Conservation (phyloP, 2,329 filamentous ascomycete species). For the Hymenoscyphus fructigenus region DNA sequence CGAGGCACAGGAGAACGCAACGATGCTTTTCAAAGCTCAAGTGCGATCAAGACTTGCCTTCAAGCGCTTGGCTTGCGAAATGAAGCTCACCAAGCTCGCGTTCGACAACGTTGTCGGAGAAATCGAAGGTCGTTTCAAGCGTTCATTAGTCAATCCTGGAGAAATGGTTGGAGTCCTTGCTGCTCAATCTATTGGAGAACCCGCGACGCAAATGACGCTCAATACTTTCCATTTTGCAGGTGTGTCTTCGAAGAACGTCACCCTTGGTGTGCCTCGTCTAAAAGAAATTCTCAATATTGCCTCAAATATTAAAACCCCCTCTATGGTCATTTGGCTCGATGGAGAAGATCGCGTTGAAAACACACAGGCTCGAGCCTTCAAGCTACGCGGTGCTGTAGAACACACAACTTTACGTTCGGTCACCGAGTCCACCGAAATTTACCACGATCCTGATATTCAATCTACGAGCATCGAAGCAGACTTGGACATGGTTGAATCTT, state of each 20-base stretch:
- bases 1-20: conserved; percentile 87
- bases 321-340: conserved; percentile 88
- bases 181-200: conserved; percentile 97
- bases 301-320: conserved; percentile 96
- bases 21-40: conserved; percentile 87
- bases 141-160: conserved; percentile 82
- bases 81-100: conserved; percentile 84
- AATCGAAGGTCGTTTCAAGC: conserved; percentile 82
- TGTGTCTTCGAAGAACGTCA: conserved; percentile 99
- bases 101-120: conserved; percentile 92
- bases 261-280: conserved; percentile 95
- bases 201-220: conserved; percentile 97
- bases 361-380: conserved; percentile 79
- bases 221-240: conserved; percentile 99
- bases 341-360: conserved; percentile 47
- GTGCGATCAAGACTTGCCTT: conserved; percentile 86
- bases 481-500: conserved; percentile 91
- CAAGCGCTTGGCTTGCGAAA: conserved; percentile 84
- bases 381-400: conserved; percentile 84
- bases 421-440: conserved; percentile 89
- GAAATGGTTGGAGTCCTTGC: conserved; percentile 99
- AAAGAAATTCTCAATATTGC: conserved; percentile 99
- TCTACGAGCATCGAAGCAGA: conserved; percentile 85
- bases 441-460: conserved; percentile 91
- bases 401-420: conserved; percentile 92